Base-by-base conservation (phyloP, 2,329 filamentous ascomycete species). In the Trichophyton mentagrophytes region DNA sequence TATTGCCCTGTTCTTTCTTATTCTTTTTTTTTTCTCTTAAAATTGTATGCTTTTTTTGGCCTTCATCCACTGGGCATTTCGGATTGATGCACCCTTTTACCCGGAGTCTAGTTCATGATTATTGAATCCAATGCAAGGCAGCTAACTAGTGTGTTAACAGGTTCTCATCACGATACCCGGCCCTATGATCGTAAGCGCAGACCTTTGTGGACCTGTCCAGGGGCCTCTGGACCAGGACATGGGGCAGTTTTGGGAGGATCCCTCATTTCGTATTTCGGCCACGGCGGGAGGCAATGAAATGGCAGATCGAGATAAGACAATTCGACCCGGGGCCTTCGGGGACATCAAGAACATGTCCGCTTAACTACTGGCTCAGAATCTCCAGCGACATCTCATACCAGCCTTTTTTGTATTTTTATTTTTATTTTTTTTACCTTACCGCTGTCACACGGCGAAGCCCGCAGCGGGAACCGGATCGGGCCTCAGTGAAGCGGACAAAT, bases 361-460 rank as follows among this genome's bases (percentile, higher is more conserved):
- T 6, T 13, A 13, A 38, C 33, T 27, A 13, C 46, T 51, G 46
- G 46, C 22, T 51, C 46, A 51, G 46, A 27, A 51, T 22, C 15
- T 6, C 17, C 51, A 55, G 51, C 33, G n/a, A 36, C 20, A 11
- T 55, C 30, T 27, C 27, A 38, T 38, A 38, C 1, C 33, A 38
- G 11, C 3, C 11, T 8, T 11, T 36, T 36, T 36, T 33, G 30
- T 33, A 3, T 36, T 36, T 36, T 36, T 33, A 33, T 36, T 38
- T 38, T 38, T 38, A 1, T 38, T 38, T 38, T 38, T 38, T 38
- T n/a, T 36, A 44, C n/a, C 51, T 27, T 55, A 36, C 25, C 30
- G 51, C 51, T 55, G 51, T 55, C 51, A 55, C 51, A 38, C 51
- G n/a, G 51, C 27, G 51, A 55, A 55, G n/a, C 51, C 46, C 20